Percentiles rank a stretch among this genome's conserved stretches.
phyloP scores from a whole-genome alignment of 1,139 yeast genomes.

The Sugiyamaella neomexicana region DNA sequence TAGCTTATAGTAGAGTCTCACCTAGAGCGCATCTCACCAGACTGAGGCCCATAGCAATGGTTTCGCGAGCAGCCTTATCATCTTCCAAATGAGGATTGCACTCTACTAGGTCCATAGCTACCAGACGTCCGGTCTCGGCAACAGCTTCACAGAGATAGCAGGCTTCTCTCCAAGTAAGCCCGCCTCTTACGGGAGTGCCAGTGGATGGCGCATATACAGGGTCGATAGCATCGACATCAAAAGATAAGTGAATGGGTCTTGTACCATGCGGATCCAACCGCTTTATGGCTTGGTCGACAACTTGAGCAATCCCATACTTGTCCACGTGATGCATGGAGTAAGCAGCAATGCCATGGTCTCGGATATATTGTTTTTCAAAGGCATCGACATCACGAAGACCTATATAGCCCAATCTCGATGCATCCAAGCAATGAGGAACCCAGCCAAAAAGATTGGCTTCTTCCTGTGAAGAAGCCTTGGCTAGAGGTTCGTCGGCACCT shows the following conservation, averaged over 20 bases:
- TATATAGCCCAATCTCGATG: slow-evolving; percentile 81
- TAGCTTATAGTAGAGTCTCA: slow-evolving; percentile 72
- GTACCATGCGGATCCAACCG: slow-evolving; percentile 72
- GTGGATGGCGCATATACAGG: slow-evolving; percentile 95
- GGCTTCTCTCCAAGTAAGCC: slow-evolving; percentile 91
- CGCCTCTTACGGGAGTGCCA: slow-evolving; percentile 97
- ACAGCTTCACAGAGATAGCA: slow-evolving; percentile 88
- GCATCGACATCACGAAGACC: slow-evolving; percentile 92
- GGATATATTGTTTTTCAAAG: slow-evolving; percentile 75
- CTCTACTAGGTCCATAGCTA: slow-evolving; percentile 89
- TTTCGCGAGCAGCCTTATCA: slow-evolving; percentile 75
- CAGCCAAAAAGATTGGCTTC: slow-evolving; percentile 54
- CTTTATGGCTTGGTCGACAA: slow-evolving; percentile 87
- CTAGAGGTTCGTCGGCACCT: slow-evolving; percentile 50
- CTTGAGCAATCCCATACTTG: slow-evolving; percentile 88
- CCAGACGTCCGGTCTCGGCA: slow-evolving; percentile 82
- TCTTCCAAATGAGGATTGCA: slow-evolving; percentile 81
- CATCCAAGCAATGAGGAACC: slow-evolving; percentile 72
- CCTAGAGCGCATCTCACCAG: slow-evolving; percentile 94
- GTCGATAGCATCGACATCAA: slow-evolving; percentile 96
- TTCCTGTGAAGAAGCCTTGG: slow-evolving; percentile 45
- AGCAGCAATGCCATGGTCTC: slow-evolving; percentile 73
- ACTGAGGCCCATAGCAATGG: slow-evolving; percentile 88
- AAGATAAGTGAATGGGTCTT: slow-evolving; percentile 82
- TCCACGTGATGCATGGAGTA: slow-evolving; percentile 96